Evolutionary conservation across 1,139 yeast genomes (phyloP).

Genomic region (Arxiozyma telluris): DNA sequence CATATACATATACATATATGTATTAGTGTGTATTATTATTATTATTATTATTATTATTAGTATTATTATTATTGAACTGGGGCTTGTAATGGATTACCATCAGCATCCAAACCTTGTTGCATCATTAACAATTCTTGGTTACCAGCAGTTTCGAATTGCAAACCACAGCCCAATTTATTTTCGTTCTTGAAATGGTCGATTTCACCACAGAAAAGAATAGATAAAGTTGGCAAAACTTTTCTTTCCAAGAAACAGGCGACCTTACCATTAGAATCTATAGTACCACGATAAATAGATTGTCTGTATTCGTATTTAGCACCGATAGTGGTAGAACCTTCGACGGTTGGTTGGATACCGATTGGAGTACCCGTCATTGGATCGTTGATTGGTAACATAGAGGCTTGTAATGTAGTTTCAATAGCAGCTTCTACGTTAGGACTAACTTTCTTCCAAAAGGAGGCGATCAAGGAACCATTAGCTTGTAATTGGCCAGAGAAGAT

Average conservation of each 20-base stretch:
- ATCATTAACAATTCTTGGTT: conserved; percentile 68
- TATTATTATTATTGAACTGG: conserved; percentile 7
- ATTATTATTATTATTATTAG: too few species aligned
- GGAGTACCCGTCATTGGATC: conserved; percentile 79
- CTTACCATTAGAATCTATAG: conserved; percentile 84
- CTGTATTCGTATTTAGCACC: conserved; percentile 99
- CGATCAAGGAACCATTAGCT: conserved; percentile 83
- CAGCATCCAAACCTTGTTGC: conserved; percentile 79
- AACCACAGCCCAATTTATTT: conserved; percentile 84
- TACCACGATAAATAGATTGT: conserved; percentile 93
- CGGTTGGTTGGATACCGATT: conserved; percentile 67
- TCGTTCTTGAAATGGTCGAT: conserved; percentile 83
- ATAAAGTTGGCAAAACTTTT: conserved; percentile 85
- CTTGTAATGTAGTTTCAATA: conserved; percentile 80
- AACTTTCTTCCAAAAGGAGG: conserved; percentile 91
- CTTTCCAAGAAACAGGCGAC: conserved; percentile 87
- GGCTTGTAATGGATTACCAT: conserved; percentile 74
- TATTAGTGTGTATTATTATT: too few species aligned
- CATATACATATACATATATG: too few species aligned
- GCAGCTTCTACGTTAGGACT: conserved; percentile 95
- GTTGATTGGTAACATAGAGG: conserved; percentile 67
- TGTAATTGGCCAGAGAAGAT: conserved; percentile 90
- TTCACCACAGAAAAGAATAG: conserved; percentile 86
- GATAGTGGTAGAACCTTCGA: conserved; percentile 86
- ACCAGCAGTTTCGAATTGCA: conserved; percentile 92